Base-by-base conservation (phyloP, 169 alveolate species). In the Babesia bovis region DNA sequence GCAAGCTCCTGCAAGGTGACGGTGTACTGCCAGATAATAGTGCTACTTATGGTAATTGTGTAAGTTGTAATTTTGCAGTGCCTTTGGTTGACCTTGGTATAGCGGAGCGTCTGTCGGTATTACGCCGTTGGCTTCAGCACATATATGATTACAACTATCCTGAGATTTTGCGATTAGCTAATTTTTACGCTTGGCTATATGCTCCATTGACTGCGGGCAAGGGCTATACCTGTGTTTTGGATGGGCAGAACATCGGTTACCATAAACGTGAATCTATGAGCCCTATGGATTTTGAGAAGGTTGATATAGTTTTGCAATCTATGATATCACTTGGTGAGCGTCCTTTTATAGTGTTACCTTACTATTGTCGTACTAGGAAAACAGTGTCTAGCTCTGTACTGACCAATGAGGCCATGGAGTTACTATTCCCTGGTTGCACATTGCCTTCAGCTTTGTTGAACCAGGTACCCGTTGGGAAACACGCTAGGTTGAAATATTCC, bases 161-260 rank as follows among this genome's bases (percentile, higher is more conserved):
- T 33, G 86, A 78, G 60, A 40, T 78, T 1, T 15, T 26, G 4
- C 69, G 70, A 0, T 67, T 78, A 7, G 66, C 69, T 32, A 63
- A 67, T 66, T 78, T 78, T 28, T 78, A 78, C 49, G 45, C 67
- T 13, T 58, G 74, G 47, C 36, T 78, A 3, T 49, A 55, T 41
- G 60, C 45, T 19, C 66, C 74, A 19, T 7, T 47, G 52, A 56
- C 28, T 30, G 13, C 6, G 0, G 76, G 76, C 23, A 21, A 47
- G 21, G 67, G 74, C 6, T 78, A 78, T 73, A 78, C 86, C 21
- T 78, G 82, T 56, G 41, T 78, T 0, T 52, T 78, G 13, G 86
- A 78, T 35, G 86, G 86, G 23, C 82, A 66, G 53, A 78, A 78
- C 56, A 70, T 78, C 32, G 86, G 86, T 17, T 78, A 49, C 59